Evolutionary conservation across 169 alveolate genomes (phyloP).

Genomic region (Plasmodium fragile): DNA sequence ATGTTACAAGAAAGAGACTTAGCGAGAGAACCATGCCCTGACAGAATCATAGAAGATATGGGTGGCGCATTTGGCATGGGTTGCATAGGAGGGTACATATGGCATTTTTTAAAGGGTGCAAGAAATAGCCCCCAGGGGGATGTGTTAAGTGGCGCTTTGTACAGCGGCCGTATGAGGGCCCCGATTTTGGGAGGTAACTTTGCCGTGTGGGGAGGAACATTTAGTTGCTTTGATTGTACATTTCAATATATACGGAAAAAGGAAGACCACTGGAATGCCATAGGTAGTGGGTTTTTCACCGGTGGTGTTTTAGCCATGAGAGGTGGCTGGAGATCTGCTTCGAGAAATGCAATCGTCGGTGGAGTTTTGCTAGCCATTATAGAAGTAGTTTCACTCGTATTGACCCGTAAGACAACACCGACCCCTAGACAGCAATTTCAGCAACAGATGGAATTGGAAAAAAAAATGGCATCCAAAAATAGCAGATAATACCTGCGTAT

Average conservation of each 20-base stretch:
- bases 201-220: slow-evolving; percentile 98
- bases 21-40: slow-evolving; percentile 96
- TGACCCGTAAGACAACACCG: slow-evolving; percentile 86
- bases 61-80: slow-evolving; percentile 99
- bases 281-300: slow-evolving; percentile 94
- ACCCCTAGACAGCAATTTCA: slow-evolving; percentile 92
- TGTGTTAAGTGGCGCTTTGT: slow-evolving; percentile 92
- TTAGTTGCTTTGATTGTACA: slow-evolving; percentile 94
- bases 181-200: slow-evolving; percentile 96
- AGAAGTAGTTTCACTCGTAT: slow-evolving; percentile 90
- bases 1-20: slow-evolving; percentile 87
- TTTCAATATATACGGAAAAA: slow-evolving; percentile 92
- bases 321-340: slow-evolving; percentile 90
- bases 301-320: slow-evolving; percentile 95
- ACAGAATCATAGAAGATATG: slow-evolving; percentile 95
- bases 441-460: slow-evolving; percentile 86
- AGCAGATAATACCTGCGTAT: slow-evolving; percentile 7
- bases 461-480: slow-evolving; percentile 76
- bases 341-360: slow-evolving; percentile 93
- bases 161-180: slow-evolving; percentile 93
- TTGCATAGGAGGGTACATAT: slow-evolving; percentile 94
- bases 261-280: slow-evolving; percentile 97
- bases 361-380: slow-evolving; percentile 91
- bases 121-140: slow-evolving; percentile 93
- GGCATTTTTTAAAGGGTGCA: slow-evolving; percentile 94